Conservation (phyloP, 768 basidiomycete species). For the Pulveroboletus frians region DNA sequence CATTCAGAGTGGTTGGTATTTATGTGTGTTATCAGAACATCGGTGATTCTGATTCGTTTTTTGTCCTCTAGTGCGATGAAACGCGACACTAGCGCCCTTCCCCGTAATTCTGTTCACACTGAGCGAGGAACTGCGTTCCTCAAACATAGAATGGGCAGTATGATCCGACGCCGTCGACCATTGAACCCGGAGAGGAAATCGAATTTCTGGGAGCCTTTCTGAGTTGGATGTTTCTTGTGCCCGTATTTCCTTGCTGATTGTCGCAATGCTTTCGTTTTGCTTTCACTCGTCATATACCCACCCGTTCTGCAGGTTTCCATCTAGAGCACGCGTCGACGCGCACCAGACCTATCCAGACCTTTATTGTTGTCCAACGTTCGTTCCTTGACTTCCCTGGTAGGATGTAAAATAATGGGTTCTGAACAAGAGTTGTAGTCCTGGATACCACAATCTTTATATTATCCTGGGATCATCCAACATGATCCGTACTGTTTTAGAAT, state of each 20-base stretch:
- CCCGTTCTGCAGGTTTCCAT: not conserved
- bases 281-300: not conserved
- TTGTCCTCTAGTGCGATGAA: not conserved
- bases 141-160: slow-evolving; percentile 1
- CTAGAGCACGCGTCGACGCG: slow-evolving; percentile 10
- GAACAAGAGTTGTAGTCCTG: slow-evolving; percentile 4
- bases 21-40: not conserved
- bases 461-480: not conserved
- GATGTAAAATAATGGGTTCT: not conserved
- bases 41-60: not conserved
- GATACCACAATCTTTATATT: slow-evolving; percentile 3
- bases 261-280: not conserved
- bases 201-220: slow-evolving; percentile 15
- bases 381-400: not conserved
- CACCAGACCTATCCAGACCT: slow-evolving; percentile 3
- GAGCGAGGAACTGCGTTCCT: slow-evolving; percentile 4
- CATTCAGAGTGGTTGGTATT: slow-evolving; percentile 13
- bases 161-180: slow-evolving; percentile 12
- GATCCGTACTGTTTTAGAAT: not conserved
- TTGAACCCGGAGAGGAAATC: slow-evolving; percentile 1
- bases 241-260: not conserved
- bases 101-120: slow-evolving; percentile 6
- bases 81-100: not conserved
- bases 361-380: slow-evolving; percentile 7
- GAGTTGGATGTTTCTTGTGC: not conserved